These are phyloP conservation scores for Lathyrus aphaca DNA, from an alignment of 306 rosid genomes.

Conservation along the genomic window DNA sequence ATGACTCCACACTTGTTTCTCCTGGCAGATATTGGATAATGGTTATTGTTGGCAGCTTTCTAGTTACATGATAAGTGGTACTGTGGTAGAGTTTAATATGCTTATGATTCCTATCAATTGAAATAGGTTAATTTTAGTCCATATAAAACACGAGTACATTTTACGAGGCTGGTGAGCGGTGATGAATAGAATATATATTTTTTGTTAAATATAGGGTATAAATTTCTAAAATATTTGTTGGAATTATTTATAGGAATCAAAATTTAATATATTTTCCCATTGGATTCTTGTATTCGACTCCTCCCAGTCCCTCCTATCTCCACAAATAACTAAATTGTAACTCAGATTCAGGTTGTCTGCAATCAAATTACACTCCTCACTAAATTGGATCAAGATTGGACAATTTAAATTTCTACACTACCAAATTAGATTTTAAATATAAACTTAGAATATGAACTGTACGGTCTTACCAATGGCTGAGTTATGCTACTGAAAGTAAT, in stretches of 20 bases:
- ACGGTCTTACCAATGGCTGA: not conserved
- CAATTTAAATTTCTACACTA: not conserved
- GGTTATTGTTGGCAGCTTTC: not conserved
- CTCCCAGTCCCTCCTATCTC: not conserved
- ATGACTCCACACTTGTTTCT: not conserved
- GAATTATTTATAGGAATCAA: not conserved
- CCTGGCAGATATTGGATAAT: not conserved
- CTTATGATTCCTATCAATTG: not conserved
- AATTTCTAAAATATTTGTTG: not conserved
- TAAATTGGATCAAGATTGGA: not conserved
- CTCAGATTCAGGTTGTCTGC: constrained; percentile 2
- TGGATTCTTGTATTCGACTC: not conserved
- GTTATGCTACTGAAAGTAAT: not conserved
- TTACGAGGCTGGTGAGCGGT: not conserved
- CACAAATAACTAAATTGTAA: not conserved
- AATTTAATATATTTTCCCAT: not conserved
- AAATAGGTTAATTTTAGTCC: not conserved
- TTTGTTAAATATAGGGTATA: not conserved
- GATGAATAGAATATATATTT: not conserved
- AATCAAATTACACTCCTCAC: not conserved
- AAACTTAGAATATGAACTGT: not conserved
- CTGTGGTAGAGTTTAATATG: not conserved
- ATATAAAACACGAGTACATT: not conserved
- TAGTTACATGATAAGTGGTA: constrained; percentile 3
- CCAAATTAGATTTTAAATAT: not conserved